Conservation (phyloP, 163 green algal species). For the Trebouxiophyceae sp. region DNA sequence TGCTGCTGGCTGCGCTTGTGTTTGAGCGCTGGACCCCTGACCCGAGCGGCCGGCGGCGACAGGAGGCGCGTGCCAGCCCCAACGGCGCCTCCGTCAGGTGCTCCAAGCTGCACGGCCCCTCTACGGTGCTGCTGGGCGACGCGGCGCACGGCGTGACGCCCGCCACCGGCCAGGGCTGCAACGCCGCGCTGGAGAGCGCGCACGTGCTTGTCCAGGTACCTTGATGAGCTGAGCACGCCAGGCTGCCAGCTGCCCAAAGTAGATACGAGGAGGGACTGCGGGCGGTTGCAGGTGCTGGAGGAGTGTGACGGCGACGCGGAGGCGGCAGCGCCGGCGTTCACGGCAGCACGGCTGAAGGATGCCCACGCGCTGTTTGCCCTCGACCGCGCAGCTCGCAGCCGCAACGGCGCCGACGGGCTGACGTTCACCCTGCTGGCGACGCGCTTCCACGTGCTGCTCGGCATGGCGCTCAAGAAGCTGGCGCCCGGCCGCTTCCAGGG, state of each 20-base stretch:
- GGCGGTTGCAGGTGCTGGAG: background rate
- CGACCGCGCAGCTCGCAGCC: background rate
- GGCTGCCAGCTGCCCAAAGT: background rate
- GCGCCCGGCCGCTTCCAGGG: background rate
- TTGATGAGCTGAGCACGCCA: background rate
- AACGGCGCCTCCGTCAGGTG: too few species aligned
- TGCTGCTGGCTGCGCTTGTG: too few species aligned
- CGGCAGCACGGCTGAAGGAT: background rate
- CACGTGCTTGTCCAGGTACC: conserved; percentile 11
- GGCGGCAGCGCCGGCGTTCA: background rate
- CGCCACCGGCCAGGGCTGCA: conserved; percentile 16
- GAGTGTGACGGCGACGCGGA: background rate
- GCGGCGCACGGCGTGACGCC: conserved; percentile 36
- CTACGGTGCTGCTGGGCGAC: conserved; percentile 41
- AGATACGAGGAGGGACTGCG: too few species aligned
- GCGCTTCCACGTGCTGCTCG: background rate
- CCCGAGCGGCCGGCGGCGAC: too few species aligned
- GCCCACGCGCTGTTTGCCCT: background rate
- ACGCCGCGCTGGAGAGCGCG: conserved; percentile 32
- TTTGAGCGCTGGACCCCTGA: too few species aligned
- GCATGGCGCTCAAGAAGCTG: conserved; percentile 1
- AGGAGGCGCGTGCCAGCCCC: too few species aligned
- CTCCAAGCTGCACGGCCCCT: too few species aligned
- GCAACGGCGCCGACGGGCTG: background rate
- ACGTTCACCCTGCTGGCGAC: background rate